Percentiles rank a stretch among this genome's conserved stretches.
phyloP scores from a whole-genome alignment of 2,329 filamentous ascomycete genomes.

The Spiromastix sp. region DNA sequence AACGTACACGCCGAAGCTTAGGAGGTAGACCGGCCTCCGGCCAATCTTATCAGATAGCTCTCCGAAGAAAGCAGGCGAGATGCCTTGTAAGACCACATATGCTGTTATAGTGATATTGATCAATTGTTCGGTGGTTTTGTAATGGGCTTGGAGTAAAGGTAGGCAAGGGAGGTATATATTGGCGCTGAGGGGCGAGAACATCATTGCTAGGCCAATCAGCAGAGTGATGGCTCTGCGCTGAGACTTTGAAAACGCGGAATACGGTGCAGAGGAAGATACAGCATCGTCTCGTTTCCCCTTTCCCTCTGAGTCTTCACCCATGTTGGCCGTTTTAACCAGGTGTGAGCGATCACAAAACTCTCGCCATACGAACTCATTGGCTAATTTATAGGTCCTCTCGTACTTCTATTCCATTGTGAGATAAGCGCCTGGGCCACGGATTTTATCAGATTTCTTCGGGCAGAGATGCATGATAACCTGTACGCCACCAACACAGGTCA shows the following conservation, averaged over 20 bases:
- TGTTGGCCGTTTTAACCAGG: too few species aligned
- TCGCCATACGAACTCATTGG: too few species aligned
- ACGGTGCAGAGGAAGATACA: too few species aligned
- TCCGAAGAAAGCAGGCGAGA: constrained; percentile 11
- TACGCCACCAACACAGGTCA: too few species aligned
- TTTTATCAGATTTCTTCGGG: too few species aligned
- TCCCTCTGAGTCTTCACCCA: too few species aligned
- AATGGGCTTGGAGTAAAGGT: constrained; percentile 7
- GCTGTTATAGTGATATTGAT: constrained; percentile 11
- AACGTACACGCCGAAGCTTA: constrained; percentile 12
- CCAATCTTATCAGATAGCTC: constrained; percentile 10
- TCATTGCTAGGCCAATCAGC: neutral
- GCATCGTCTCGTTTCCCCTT: too few species aligned
- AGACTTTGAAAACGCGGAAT: neutral
- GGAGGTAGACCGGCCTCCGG: constrained; percentile 11
- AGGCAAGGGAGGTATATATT: constrained; percentile 11
- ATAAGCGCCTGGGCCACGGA: too few species aligned
- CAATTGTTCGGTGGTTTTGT: constrained; percentile 5
- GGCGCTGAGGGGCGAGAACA: constrained; percentile 8
- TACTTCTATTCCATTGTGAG: too few species aligned
- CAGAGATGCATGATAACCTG: too few species aligned
- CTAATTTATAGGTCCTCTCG: too few species aligned
- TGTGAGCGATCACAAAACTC: too few species aligned
- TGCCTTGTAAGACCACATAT: constrained; percentile 13
- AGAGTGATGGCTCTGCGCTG: neutral